phyloP scores from a whole-genome alignment of 176 grass and related monocot species.

The Hordeum vulgare region DNA sequence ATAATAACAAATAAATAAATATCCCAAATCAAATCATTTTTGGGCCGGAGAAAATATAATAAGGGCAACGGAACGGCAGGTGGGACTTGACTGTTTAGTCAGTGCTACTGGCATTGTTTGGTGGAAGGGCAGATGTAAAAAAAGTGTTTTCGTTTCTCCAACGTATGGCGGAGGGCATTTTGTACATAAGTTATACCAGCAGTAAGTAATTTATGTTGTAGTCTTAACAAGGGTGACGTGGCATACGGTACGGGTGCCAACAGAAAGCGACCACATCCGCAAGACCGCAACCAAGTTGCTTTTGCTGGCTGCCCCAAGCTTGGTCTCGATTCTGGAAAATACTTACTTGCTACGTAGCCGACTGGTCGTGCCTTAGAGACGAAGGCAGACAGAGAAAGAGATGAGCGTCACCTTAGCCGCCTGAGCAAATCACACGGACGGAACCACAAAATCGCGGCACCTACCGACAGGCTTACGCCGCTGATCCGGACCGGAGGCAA shows the following conservation, averaged over 20 bases:
- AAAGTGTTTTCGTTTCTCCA: background rate
- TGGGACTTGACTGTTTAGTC: background rate
- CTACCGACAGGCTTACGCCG: no score
- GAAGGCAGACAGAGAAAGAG: conserved; percentile 16
- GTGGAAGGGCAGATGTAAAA: no score
- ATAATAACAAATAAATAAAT: background rate
- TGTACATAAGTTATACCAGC: no score
- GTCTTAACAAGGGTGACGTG: no score
- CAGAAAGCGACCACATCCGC: background rate
- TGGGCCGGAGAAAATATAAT: background rate
- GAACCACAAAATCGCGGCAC: background rate
- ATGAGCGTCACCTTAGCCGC: background rate
- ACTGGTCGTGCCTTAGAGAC: conserved; percentile 15
- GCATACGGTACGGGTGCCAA: background rate
- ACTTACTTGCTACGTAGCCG: background rate
- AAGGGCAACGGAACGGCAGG: background rate
- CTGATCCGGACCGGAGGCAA: no score
- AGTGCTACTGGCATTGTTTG: background rate
- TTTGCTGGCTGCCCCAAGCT: no score
- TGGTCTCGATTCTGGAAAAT: background rate
- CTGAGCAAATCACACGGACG: background rate
- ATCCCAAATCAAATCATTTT: background rate
- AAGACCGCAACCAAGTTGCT: background rate
- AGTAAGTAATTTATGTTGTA: no score
- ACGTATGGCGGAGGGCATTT: no score